phyloP scores from a whole-genome alignment of 257 asterid genomes.

The Penstemon newberryi region DNA sequence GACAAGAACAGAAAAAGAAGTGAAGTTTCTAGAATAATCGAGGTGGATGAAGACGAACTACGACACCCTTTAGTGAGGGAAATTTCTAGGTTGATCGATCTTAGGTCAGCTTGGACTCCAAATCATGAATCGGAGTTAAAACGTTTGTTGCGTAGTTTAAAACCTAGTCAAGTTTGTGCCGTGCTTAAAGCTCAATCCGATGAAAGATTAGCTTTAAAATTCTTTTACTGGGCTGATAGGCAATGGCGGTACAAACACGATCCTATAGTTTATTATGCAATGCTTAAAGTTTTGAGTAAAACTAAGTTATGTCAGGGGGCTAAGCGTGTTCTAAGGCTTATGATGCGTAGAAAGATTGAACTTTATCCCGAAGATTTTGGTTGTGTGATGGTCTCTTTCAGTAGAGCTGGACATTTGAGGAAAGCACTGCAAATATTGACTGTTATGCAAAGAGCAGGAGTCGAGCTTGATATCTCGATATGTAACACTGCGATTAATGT shows the following conservation, averaged over 20 bases:
- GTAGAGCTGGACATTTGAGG: conserved; percentile 85
- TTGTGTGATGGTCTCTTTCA: conserved; percentile 87
- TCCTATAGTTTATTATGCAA: conserved; percentile 62
- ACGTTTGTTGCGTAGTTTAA: conserved; percentile 63
- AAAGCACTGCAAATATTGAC: conserved; percentile 79
- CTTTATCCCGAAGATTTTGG: conserved; percentile 73
- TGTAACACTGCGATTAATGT: conserved; percentile 84
- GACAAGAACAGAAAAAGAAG: conserved; percentile 30
- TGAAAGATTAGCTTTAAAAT: conserved; percentile 74
- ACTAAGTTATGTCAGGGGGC: conserved; percentile 95
- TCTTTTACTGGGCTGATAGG: conserved; percentile 89
- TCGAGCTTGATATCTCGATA: conserved; percentile 58
- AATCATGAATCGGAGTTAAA: conserved; percentile 67
- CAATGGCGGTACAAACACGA: conserved; percentile 90
- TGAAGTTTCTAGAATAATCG: conserved; percentile 37
- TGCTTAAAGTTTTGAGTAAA: conserved; percentile 77
- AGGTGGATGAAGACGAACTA: conserved; percentile 57
- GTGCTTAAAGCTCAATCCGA: conserved; percentile 70
- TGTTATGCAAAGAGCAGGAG: conserved; percentile 74
- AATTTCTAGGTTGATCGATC: conserved; percentile 62
- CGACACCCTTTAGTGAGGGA: conserved; percentile 86
- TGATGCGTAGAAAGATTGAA: conserved; percentile 61
- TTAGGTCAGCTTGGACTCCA: conserved; percentile 65
- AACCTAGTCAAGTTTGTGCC: conserved; percentile 78
- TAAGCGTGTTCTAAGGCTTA: conserved; percentile 71